phyloP scores from a whole-genome alignment of 805 yeast genomes.

The Ogataea glucozyma region DNA sequence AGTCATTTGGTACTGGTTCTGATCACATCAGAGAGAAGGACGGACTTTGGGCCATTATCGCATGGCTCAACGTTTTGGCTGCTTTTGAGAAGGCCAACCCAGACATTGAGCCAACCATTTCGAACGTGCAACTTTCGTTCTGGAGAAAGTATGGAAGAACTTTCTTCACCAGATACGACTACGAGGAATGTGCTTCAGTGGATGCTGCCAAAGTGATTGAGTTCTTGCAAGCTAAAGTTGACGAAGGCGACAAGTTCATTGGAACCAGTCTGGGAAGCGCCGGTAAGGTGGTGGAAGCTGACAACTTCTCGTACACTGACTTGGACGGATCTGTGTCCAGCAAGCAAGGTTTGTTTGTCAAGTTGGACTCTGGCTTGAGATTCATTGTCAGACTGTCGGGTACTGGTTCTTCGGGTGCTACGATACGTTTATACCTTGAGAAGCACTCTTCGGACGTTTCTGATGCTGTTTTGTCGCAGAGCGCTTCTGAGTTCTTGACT shows the following conservation, averaged over 20 bases:
- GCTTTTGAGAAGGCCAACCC: slow-evolving; percentile 66
- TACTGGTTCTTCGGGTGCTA: slow-evolving; percentile 97
- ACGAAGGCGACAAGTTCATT: slow-evolving; percentile 38
- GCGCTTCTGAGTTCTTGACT: slow-evolving; percentile 69
- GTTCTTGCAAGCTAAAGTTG: slow-evolving; percentile 44
- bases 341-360: slow-evolving; percentile 87
- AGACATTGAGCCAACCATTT: slow-evolving; percentile 53
- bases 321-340: slow-evolving; percentile 87
- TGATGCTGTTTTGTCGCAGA: slow-evolving; percentile 41
- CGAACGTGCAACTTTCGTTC: slow-evolving; percentile 77
- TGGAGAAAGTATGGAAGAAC: slow-evolving; percentile 95
- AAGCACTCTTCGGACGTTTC: slow-evolving; percentile 66
- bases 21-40: slow-evolving; percentile 97
- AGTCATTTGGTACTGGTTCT: slow-evolving; percentile 97
- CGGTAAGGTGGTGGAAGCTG: slow-evolving; percentile 68
- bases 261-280: slow-evolving; percentile 54
- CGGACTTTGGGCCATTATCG: slow-evolving; percentile 96
- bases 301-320: slow-evolving; percentile 89
- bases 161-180: slow-evolving; percentile 95
- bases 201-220: slow-evolving; percentile 73
- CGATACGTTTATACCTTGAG: slow-evolving; percentile 89
- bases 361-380: slow-evolving; percentile 78
- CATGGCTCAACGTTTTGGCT: slow-evolving; percentile 95
- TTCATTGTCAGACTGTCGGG: slow-evolving; percentile 91
- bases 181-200: slow-evolving; percentile 75